Evolutionary conservation across 2,329 filamentous ascomycete genomes (phyloP).

Genomic region (Ophiostoma montium): DNA sequence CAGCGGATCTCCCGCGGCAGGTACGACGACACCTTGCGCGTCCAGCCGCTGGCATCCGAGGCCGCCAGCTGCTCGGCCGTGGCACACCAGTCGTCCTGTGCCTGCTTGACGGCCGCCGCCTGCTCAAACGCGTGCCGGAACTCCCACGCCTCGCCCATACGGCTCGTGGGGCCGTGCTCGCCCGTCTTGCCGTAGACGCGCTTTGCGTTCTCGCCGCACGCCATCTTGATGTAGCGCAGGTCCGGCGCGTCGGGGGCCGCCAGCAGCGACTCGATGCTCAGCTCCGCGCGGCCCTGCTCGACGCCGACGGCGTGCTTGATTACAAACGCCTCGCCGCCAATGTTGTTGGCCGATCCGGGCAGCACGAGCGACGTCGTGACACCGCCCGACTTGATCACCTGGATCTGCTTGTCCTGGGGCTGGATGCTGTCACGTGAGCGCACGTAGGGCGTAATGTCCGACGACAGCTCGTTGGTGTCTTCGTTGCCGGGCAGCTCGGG

Average conservation of each 20-base stretch:
- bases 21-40: conserved; percentile 38
- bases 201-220: conserved; percentile 58
- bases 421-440: conserved; percentile 52
- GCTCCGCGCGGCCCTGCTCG: conserved; percentile 44
- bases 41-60: conserved; percentile 42
- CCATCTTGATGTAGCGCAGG: conserved; percentile 61
- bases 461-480: conserved; percentile 50
- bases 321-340: conserved; percentile 55
- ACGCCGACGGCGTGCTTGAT: conserved; percentile 54
- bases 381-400: conserved; percentile 59
- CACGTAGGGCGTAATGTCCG: conserved; percentile 53
- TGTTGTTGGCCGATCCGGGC: conserved; percentile 58
- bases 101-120: conserved; percentile 38
- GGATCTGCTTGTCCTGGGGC: conserved; percentile 48
- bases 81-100: conserved; percentile 55
- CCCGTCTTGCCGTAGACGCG: conserved; percentile 42
- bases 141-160: conserved; percentile 55
- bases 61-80: conserved; percentile 35
- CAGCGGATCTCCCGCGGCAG: conserved; percentile 48
- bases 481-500: conserved; percentile 38
- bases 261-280: conserved; percentile 48
- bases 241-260: conserved; percentile 51
- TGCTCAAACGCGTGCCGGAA: conserved; percentile 55
- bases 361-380: conserved; percentile 54
- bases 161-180: conserved; percentile 39